These are phyloP conservation scores for Apiotrichum mycotoxinovorans DNA, from an alignment of 1,284 basidiomycete genomes.

Conservation along the genomic window DNA sequence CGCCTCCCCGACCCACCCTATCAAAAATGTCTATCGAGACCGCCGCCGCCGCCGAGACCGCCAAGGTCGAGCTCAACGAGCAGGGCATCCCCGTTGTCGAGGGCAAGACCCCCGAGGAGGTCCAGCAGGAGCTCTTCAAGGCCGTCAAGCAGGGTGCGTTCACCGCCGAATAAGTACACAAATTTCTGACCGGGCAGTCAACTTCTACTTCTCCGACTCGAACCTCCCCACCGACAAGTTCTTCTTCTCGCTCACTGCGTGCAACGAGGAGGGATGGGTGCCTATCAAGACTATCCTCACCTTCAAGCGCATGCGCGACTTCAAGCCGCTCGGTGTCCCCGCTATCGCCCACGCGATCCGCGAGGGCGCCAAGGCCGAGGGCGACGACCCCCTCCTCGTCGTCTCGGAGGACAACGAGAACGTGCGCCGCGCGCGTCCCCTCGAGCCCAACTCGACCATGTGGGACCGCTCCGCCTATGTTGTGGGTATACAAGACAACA, in stretches of 20 bases:
- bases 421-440: slow-evolving; percentile 67
- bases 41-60: slow-evolving; percentile 8
- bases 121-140: slow-evolving; percentile 30
- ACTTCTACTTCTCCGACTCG: slow-evolving; percentile 96
- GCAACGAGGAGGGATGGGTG: slow-evolving; percentile 80
- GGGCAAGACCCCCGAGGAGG: slow-evolving; percentile 37
- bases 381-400: slow-evolving; percentile 63
- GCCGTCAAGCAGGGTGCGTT: slow-evolving; percentile 43
- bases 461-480: slow-evolving; percentile 79
- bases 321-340: slow-evolving; percentile 57
- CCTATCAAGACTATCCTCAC: slow-evolving; percentile 81
- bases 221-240: slow-evolving; percentile 98
- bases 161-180: background rate
- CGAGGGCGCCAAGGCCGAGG: slow-evolving; percentile 43
- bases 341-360: slow-evolving; percentile 67
- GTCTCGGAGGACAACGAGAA: slow-evolving; percentile 65
- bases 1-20: slow-evolving; percentile 51
- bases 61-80: slow-evolving; percentile 21
- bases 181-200: slow-evolving; percentile 58
- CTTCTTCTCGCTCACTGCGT: slow-evolving; percentile 83
- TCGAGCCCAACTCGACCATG: slow-evolving; percentile 61
- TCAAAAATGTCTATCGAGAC: slow-evolving; percentile 18
- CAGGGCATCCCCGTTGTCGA: slow-evolving; percentile 28
- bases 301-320: slow-evolving; percentile 94
- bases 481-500: slow-evolving; percentile 56